Conservation (phyloP, 352 stramenopile species). For the Pythium rishiriense region DNA sequence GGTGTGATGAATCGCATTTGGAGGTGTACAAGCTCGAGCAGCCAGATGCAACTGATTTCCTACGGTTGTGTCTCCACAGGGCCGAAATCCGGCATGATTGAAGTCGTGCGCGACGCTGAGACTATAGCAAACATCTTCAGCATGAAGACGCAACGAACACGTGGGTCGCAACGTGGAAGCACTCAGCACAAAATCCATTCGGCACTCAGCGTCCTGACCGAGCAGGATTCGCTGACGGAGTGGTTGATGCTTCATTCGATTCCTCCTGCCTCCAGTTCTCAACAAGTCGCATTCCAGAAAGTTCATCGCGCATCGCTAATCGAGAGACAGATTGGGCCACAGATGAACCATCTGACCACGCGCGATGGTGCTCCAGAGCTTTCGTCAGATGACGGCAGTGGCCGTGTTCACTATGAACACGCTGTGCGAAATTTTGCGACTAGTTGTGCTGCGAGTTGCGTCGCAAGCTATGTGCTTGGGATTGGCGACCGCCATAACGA, state of each 20-base stretch:
- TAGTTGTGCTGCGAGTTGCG: constrained; percentile 38
- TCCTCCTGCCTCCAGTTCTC: background rate
- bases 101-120: constrained; percentile 53
- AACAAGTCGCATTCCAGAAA: constrained; percentile 23
- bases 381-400: constrained; percentile 3
- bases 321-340: background rate
- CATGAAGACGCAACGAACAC: constrained; percentile 15
- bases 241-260: constrained; percentile 29
- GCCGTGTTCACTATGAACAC: constrained; percentile 15
- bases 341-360: background rate
- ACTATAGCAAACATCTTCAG: constrained; percentile 52
- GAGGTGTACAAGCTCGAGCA: constrained; percentile 26
- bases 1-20: constrained; percentile 65
- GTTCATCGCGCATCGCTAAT: constrained; percentile 20
- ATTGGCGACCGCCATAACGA: constrained; percentile 59
- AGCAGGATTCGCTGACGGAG: constrained; percentile 29
- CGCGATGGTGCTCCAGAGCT: constrained; percentile 9
- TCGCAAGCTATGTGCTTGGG: constrained; percentile 56
- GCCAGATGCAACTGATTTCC: constrained; percentile 46
- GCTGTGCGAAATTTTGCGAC: constrained; percentile 30
- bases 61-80: constrained; percentile 63
- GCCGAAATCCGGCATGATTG: constrained; percentile 47
- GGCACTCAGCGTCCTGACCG: constrained; percentile 27
- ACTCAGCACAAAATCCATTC: constrained; percentile 33
- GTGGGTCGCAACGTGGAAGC: constrained; percentile 26